Conservation (phyloP, 1,284 basidiomycete genomes). For the Leccinum subfulvum region DNA sequence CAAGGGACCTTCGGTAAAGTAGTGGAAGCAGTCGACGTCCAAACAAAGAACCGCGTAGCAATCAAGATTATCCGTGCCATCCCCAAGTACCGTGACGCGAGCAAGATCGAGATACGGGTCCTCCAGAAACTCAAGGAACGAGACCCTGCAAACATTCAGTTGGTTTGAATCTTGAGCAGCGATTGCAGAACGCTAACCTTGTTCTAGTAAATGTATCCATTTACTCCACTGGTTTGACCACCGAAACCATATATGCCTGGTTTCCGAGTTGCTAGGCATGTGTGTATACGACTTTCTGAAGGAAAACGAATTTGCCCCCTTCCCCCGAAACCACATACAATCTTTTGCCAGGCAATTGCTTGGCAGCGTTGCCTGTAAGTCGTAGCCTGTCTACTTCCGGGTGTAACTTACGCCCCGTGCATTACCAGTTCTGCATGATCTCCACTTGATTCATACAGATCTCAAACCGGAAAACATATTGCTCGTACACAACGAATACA, state of each 20-base stretch:
- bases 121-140: constrained; percentile 88
- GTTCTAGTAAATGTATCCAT: constrained; percentile 93
- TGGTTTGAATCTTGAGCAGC: constrained; percentile 37
- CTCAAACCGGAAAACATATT: constrained; percentile 99
- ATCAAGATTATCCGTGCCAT: constrained; percentile 99
- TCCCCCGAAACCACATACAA: constrained; percentile 95
- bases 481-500: constrained; percentile 84
- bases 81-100: constrained; percentile 96
- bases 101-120: constrained; percentile 97
- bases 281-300: constrained; percentile 99
- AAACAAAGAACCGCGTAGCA: constrained; percentile 80
- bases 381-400: constrained; percentile 2
- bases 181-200: constrained; percentile 13
- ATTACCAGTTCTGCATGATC: constrained; percentile 80
- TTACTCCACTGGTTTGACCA: constrained; percentile 94
- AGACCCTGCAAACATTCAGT: constrained; percentile 90
- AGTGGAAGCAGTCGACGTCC: constrained; percentile 87
- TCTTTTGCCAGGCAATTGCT: constrained; percentile 91
- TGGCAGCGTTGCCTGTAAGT: constrained; percentile 91
- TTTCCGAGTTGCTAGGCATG: constrained; percentile 94
- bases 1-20: constrained; percentile 99
- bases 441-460: constrained; percentile 95
- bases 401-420: constrained; percentile 13
- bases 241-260: constrained; percentile 96
- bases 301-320: constrained; percentile 95